Evolutionary conservation across 495 filamentous ascomycete species (phyloP), one percentile per base, ranked within the genome.

Genomic region (Chaetomium tenue): DNA sequence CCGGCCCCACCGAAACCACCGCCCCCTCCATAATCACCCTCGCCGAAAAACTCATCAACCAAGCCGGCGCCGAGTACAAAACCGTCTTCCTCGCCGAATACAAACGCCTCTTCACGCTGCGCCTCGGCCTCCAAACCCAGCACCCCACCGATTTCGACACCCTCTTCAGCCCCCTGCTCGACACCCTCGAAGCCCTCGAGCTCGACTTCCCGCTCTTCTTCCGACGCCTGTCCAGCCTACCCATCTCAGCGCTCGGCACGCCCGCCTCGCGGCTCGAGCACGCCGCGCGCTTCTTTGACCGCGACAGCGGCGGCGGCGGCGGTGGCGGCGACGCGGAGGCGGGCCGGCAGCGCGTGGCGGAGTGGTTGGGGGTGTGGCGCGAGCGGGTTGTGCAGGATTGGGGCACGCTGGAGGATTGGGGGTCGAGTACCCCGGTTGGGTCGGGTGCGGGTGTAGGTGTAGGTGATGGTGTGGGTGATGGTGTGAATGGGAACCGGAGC

Each of bases 191-290:
- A 70, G 81, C 82, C 4, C 75, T 91, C 30, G 87, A 91, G 66
- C 75, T 98, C 25, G 94, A 98, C 73, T 98, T 95, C 78, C 89
- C 93, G 70, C 89, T 91, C 65, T 93, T 93, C 74, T 97, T 98
- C 83, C 82, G 94, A 2, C 84, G 87, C 6, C 78, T 98, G 0
- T 86, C 86, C 12, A 66, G 75, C 5, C 63, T 95, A 18, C 77
- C 75, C 4, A 44, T 92, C 7, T 72, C 76, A 1, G 81, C 87
- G 15, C 50, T 95, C 11, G 81, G 84, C 58, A 88, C 84, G 0
- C 80, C 88, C 16, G 83, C 86, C 22, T 70, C 82, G 62, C 77
- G 88, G 54, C 79, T 78, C 58, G 79, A 86, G 23, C 76, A 77
- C 20, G 88, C 90, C 0, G 75, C 79, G 0, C 71, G 26, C 5